Evolutionary conservation across 164 flowering plant species (phyloP).

Genomic region (Houttuynia cordata): DNA sequence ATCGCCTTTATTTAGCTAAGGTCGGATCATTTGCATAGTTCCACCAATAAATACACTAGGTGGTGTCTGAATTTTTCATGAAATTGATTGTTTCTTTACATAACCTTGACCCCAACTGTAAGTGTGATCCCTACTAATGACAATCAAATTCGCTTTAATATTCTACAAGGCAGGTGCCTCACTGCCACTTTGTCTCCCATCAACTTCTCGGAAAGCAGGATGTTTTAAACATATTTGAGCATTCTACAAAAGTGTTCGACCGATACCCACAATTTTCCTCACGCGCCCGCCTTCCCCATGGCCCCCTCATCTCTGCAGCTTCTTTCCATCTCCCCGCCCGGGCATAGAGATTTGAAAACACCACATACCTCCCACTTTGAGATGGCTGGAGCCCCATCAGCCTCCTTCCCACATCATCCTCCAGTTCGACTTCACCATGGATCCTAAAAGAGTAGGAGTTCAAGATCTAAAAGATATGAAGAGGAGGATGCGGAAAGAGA

Average conservation of each 20-base stretch:
- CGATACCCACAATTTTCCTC: conserved; percentile 19
- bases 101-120: no score
- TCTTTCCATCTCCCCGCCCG: conserved; percentile 40
- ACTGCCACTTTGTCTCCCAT: neutral
- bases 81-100: no score
- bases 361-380: conserved; percentile 55
- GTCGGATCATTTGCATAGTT: no score
- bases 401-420: conserved; percentile 33
- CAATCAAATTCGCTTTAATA: no score
- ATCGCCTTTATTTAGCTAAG: no score
- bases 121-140: no score
- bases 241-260: neutral
- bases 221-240: neutral
- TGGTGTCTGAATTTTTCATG: no score
- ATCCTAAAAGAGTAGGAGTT: conserved; percentile 20
- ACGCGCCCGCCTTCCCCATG: conserved; percentile 45
- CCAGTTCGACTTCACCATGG: conserved; percentile 51
- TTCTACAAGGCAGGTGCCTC: no score
- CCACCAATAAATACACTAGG: no score
- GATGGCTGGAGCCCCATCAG: conserved; percentile 46
- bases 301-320: conserved; percentile 45
- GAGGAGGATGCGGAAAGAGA: conserved; percentile 20
- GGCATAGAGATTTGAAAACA: conserved; percentile 53
- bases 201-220: no score
- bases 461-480: conserved; percentile 29